Conservation (phyloP, 495 filamentous ascomycete genomes). For the Cryomyces minteri region DNA sequence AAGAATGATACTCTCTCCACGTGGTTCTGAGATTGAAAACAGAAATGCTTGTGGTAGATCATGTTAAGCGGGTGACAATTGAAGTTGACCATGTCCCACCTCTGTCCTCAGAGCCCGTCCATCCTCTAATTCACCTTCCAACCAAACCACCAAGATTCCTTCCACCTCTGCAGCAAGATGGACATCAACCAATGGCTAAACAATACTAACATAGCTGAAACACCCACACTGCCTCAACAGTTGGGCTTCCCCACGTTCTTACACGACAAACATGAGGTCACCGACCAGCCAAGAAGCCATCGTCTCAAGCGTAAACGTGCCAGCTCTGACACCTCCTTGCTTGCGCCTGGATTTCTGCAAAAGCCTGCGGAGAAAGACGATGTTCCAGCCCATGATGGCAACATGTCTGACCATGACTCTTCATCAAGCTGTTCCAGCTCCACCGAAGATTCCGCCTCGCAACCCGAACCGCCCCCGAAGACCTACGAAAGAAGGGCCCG, state of each 20-base stretch:
- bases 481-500: constrained; percentile 16
- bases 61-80: no score
- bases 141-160: no score
- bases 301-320: constrained; percentile 11
- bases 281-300: background rate
- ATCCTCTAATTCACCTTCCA: no score
- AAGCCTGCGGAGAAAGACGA: background rate
- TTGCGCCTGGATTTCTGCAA: background rate
- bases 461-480: background rate
- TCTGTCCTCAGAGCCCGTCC: no score
- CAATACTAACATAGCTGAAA: no score
- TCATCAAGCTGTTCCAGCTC: constrained; percentile 1
- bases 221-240: background rate
- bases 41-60: no score
- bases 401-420: background rate
- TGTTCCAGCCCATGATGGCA: background rate
- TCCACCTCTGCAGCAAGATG: background rate
- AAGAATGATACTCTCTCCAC: no score
- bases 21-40: no score
- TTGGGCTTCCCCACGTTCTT: constrained; percentile 1
- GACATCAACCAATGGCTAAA: constrained; percentile 1
- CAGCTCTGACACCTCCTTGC: constrained; percentile 19
- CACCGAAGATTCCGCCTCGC: background rate
- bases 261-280: background rate
- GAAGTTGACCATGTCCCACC: no score